A percentile compares a stretch with the other conserved stretches of the same genome.
phyloP scores from a whole-genome alignment of 371 early-diverging fungal genomes.

The Rhizopus sp. region DNA sequence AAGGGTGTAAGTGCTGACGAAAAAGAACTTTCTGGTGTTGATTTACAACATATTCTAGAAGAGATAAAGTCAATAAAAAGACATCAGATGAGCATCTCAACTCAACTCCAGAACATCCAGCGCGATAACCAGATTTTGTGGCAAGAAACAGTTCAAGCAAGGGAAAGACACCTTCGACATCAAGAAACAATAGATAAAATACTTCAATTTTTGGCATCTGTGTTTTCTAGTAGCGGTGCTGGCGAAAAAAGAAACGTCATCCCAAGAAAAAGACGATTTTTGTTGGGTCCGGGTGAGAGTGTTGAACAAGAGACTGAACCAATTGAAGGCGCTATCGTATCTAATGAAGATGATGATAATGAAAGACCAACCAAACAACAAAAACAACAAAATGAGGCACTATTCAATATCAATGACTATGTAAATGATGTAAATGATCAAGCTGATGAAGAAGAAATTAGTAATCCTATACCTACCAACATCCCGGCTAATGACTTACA shows the following conservation, averaged over 20 bases:
- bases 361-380: constrained; percentile 16
- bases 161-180: constrained; percentile 81
- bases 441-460: constrained; percentile 3
- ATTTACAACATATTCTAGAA: constrained; percentile 65
- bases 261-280: constrained; percentile 49
- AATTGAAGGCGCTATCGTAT: constrained; percentile 2
- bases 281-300: constrained; percentile 35
- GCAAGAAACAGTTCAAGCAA: constrained; percentile 77
- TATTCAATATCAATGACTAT: constrained; percentile 30
- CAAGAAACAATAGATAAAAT: constrained; percentile 94
- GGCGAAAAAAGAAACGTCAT: constrained; percentile 53
- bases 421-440: constrained; percentile 19
- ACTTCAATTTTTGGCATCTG: constrained; percentile 75
- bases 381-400: constrained; percentile 3
- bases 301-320: constrained; percentile 14
- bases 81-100: constrained; percentile 85
- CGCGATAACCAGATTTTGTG: constrained; percentile 86
- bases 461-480: constrained; percentile 1
- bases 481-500: constrained; percentile 16
- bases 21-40: constrained; percentile 44
- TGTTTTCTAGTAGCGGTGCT: constrained; percentile 52
- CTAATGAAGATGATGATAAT: neutral
- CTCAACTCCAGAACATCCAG: constrained; percentile 85
- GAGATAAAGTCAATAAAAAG: constrained; percentile 88
- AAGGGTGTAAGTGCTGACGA: constrained; percentile 48